A percentile compares a stretch with the other conserved stretches of the same genome.
Conservation (phyloP, 1,284 basidiomycete genomes). For the Marasmius sp. region DNA sequence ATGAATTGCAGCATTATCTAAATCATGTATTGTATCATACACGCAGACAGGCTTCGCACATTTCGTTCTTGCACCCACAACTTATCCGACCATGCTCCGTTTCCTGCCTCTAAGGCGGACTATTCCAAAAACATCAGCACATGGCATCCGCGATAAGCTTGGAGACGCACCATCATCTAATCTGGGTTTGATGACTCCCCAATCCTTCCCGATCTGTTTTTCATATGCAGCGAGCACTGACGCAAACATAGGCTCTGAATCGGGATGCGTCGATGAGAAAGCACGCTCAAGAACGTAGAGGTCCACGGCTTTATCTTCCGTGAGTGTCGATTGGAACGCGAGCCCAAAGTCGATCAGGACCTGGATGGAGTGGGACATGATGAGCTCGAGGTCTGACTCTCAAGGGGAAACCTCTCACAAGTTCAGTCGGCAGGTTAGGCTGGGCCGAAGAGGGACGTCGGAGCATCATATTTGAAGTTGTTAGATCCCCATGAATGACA, state of each 20-base stretch:
- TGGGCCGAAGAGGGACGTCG: slow-evolving; percentile 45
- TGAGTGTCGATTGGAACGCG: slow-evolving; percentile 71
- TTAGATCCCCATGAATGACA: slow-evolving; percentile 95
- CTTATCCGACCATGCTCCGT: slow-evolving; percentile 83
- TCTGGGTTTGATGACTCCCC: slow-evolving; percentile 66
- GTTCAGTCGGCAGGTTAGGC: slow-evolving; percentile 25
- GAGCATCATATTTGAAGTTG: slow-evolving; percentile 99
- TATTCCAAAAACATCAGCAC: slow-evolving; percentile 25
- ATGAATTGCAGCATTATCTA: not conserved
- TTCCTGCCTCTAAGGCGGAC: slow-evolving; percentile 84
- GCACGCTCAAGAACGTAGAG: slow-evolving; percentile 97
- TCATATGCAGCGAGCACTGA: slow-evolving; percentile 73
- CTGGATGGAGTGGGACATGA: slow-evolving; percentile 23
- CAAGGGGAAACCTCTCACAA: slow-evolving; percentile 24
- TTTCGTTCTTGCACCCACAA: not conserved
- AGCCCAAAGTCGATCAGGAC: slow-evolving; percentile 96
- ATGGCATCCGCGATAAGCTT: slow-evolving; percentile 11
- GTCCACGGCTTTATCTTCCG: slow-evolving; percentile 93
- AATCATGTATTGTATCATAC: not conserved
- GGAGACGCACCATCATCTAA: slow-evolving; percentile 67
- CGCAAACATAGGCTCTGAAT: slow-evolving; percentile 76
- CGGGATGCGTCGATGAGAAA: slow-evolving; percentile 93
- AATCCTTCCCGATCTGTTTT: slow-evolving; percentile 64
- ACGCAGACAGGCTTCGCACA: not conserved
- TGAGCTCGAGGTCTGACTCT: not conserved